Conservation (phyloP, 352 stramenopile species). For the Aphanomyces cochlioides region DNA sequence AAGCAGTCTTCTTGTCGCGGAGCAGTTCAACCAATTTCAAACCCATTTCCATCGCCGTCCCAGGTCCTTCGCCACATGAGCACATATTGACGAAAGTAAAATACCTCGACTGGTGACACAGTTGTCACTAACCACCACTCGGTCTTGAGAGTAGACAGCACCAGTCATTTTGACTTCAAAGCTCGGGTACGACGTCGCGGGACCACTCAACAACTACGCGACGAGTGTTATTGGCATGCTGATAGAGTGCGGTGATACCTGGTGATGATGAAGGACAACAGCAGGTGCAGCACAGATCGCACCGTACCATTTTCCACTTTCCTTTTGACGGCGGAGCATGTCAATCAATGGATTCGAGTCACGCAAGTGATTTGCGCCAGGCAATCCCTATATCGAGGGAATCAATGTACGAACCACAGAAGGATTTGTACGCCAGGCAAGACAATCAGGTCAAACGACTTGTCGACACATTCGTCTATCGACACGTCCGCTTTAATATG, state of each 20-base stretch:
- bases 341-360: conserved; percentile 55
- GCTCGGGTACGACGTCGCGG: conserved; percentile 60
- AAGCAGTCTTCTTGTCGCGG: conserved; percentile 54
- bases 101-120: conserved; percentile 69
- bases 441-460: conserved; percentile 62
- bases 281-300: conserved; percentile 73
- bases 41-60: conserved; percentile 76
- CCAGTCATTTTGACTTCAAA: conserved; percentile 63
- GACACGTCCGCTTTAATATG: conserved; percentile 61
- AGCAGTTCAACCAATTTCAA: conserved; percentile 79
- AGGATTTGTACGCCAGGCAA: conserved; percentile 49
- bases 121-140: conserved; percentile 65
- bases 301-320: conserved; percentile 57
- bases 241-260: conserved; percentile 15
- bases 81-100: not conserved
- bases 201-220: conserved; percentile 41
- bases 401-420: not conserved
- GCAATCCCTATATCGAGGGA: conserved; percentile 45
- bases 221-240: not conserved
- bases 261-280: conserved; percentile 63
- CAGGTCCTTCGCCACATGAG: conserved; percentile 35
- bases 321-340: conserved; percentile 62
- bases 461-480: conserved; percentile 57
- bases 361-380: conserved; percentile 62
- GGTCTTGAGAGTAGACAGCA: conserved; percentile 43